phyloP scores from a whole-genome alignment of 768 basidiomycete genomes.

The Mycena latifolia region DNA sequence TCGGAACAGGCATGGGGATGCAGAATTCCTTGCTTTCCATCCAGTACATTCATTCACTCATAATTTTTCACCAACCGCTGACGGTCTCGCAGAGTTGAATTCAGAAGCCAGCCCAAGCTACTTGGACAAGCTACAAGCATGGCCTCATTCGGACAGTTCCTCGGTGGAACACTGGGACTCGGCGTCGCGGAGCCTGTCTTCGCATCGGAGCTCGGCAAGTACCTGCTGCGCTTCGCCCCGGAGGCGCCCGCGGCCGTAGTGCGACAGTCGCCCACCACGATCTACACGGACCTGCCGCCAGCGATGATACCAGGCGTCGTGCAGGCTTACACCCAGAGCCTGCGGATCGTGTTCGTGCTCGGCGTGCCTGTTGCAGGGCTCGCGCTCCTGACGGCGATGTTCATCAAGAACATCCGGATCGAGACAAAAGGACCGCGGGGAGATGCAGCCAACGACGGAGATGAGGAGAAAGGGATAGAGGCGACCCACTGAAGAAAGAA shows the following conservation, averaged over 20 bases:
- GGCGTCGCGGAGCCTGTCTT: constrained; percentile 29
- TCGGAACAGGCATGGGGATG: constrained; percentile 24
- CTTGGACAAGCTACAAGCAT: constrained; percentile 27
- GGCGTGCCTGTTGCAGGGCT: constrained; percentile 3
- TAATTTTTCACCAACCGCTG: background rate
- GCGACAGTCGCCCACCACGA: constrained; percentile 15
- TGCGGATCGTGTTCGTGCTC: constrained; percentile 10
- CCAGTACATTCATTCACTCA: constrained; percentile 13
- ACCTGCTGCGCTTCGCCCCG: constrained; percentile 18
- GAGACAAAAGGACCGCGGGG: no score
- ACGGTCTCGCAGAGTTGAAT: constrained; percentile 17
- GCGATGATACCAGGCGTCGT: constrained; percentile 18
- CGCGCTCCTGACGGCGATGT: background rate
- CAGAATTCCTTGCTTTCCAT: constrained; percentile 23
- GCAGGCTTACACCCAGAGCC: background rate
- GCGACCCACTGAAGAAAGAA: no score
- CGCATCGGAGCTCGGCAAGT: constrained; percentile 16
- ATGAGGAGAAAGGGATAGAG: background rate
- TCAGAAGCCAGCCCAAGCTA: constrained; percentile 15
- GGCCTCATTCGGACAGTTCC: constrained; percentile 21
- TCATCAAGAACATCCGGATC: constrained; percentile 5
- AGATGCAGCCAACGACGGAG: background rate
- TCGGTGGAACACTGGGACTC: constrained; percentile 27
- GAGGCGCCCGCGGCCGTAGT: constrained; percentile 21
- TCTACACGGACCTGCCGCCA: constrained; percentile 26